Conservation (phyloP, 2,329 filamentous ascomycete genomes). For the Biscogniauxia marginata region DNA sequence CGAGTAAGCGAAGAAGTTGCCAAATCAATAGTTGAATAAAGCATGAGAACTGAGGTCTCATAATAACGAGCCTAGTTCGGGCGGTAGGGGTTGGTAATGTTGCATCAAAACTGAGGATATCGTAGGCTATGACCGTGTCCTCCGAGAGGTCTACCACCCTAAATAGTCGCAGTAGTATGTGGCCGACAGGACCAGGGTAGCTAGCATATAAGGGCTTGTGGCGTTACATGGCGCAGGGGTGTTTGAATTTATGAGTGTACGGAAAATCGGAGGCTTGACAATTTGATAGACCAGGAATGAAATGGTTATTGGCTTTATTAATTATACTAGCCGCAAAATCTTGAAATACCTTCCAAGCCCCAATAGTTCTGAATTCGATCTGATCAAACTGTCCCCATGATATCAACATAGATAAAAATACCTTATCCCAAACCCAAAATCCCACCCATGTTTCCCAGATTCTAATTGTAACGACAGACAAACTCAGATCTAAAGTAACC, state of each 20-base stretch:
- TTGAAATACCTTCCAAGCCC: too few species aligned
- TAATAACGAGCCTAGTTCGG: not conserved
- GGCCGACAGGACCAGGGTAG: too few species aligned
- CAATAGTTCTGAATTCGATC: not conserved
- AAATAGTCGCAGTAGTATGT: too few species aligned
- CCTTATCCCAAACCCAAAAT: slow-evolving; percentile 8
- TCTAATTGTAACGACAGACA: not conserved
- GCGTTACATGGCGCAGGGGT: too few species aligned
- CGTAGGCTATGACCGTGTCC: not conserved
- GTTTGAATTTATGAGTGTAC: too few species aligned
- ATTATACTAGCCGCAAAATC: too few species aligned
- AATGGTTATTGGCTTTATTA: too few species aligned
- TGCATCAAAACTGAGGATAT: not conserved
- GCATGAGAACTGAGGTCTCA: not conserved
- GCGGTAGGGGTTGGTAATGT: not conserved
- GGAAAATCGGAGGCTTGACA: too few species aligned
- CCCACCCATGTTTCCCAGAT: slow-evolving; percentile 4
- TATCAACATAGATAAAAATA: slow-evolving; percentile 4
- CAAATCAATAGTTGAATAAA: not conserved
- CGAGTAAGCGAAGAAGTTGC: too few species aligned
- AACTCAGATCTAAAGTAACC: not conserved
- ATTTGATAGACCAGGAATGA: too few species aligned
- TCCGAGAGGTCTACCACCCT: not conserved
- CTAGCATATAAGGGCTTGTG: too few species aligned
- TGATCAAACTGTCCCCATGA: not conserved